Evolutionary conservation across 2,329 filamentous ascomycete species (phyloP), one percentile per base, ranked within the genome.

Genomic region (Aspergillus clavatus): DNA sequence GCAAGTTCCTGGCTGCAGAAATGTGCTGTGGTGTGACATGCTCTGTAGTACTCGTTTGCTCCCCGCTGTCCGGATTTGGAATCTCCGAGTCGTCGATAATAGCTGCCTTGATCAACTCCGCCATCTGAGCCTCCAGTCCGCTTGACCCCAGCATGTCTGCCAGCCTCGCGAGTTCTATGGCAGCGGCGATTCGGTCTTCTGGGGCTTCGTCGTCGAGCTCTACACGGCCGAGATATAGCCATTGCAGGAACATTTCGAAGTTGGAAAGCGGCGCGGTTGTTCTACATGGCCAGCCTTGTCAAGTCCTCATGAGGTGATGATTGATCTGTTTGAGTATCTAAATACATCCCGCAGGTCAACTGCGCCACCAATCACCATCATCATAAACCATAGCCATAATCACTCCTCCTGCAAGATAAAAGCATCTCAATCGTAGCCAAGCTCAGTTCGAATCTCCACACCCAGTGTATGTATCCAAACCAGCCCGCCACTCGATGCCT

Each of bases 161-260:
- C 12, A 54, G 38, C 5, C 45, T 46, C 2, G 36, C 48, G 2
- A 57, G 29, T 28, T 53, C 50, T 7, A 53, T 44, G 1, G 42
- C 8, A 16, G 47, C 47, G n/a, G 43, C 22, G 10, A 55, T 53
- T 5, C 38, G 27, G 2, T 42, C 38, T 21, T 2, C 5, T 12
- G 29, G 27, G n/a, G 28, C 22, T 22, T 43, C 16, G 1, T 41
- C 31, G 2, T 33, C 43, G 5, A 56, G 47, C 0, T 27, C 36
- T 19, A 53, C 6, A 4, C 10, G 16, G 11, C 45, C 27, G 2
- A 21, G 16, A 24, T 57, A 53, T 12, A 56, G 22, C 50, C 51
- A 56, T 38, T 52, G 50, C 8, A 51, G 7, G 1, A 56, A 36
- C 5, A 48, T 35, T 26, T 53, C 33, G 19, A 57, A 19, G 11